Conservation (phyloP, 192 early-diverging fungal genomes). For the Coemansia sp. region DNA sequence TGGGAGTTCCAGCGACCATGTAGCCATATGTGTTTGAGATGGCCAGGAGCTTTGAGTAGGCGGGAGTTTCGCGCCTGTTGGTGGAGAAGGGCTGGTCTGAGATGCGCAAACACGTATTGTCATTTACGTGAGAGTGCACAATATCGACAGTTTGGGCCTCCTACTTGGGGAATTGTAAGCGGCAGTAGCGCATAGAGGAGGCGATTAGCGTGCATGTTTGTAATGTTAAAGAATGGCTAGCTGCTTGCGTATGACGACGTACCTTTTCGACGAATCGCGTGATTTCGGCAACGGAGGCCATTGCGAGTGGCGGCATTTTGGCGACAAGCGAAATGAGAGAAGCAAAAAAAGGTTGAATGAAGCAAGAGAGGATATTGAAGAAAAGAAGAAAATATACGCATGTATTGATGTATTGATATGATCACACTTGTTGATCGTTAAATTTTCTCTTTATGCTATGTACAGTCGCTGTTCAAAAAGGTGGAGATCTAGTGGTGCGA, state of each 20-base stretch:
- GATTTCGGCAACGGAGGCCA: slow-evolving; percentile 23
- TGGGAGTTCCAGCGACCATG: slow-evolving; percentile 64
- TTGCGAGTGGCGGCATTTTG: not conserved
- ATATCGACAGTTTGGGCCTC: slow-evolving; percentile 46
- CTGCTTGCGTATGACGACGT: slow-evolving; percentile 1
- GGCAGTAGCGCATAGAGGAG: not conserved
- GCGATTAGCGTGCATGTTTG: not conserved
- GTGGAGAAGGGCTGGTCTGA: slow-evolving; percentile 32
- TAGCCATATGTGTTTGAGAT: slow-evolving; percentile 70
- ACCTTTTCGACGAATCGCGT: slow-evolving; percentile 33
- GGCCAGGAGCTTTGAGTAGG: slow-evolving; percentile 59
- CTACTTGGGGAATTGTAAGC: slow-evolving; percentile 10
- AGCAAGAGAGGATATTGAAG: too few relatives aligned
- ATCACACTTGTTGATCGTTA: not conserved
- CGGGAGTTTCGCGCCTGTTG: slow-evolving; percentile 47
- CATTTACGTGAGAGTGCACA: slow-evolving; percentile 41
- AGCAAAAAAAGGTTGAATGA: not conserved
- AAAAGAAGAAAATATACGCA: not conserved
- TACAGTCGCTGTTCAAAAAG: not conserved
- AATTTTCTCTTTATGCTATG: too few relatives aligned
- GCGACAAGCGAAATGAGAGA: not conserved
- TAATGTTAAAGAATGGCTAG: too few relatives aligned
- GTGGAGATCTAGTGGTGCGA: not conserved
- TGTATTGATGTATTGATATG: not conserved
- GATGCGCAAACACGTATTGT: slow-evolving; percentile 45